A percentile compares a stretch with the other conserved stretches of the same genome.
These are phyloP conservation scores for Auricularia heimuer DNA, from an alignment of 768 basidiomycete genomes.

Conservation along the genomic window DNA sequence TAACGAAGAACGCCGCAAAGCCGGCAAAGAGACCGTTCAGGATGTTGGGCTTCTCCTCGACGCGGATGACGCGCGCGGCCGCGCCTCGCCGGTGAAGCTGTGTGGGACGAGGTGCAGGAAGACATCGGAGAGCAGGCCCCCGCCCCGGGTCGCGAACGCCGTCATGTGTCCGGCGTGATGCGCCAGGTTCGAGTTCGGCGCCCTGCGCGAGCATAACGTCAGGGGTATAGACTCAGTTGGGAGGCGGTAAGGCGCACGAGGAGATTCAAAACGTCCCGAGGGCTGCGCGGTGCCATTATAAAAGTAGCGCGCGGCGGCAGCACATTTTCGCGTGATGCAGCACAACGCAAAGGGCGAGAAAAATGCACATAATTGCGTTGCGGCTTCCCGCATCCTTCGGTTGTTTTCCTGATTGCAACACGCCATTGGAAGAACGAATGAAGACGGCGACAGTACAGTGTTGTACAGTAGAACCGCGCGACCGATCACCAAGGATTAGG, in stretches of 20 bases:
- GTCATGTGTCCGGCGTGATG: slow-evolving; percentile 94
- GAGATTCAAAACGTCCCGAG: slow-evolving; percentile 94
- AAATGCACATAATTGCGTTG: no score
- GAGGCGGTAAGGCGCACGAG: slow-evolving; percentile 51
- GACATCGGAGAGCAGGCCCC: slow-evolving; percentile 85
- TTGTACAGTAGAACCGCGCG: no score
- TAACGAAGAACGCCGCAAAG: slow-evolving; percentile 84
- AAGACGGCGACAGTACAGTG: no score
- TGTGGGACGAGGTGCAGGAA: slow-evolving; percentile 89
- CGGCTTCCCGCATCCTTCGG: no score
- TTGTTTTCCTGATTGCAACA: no score
- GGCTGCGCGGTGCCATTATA: background rate
- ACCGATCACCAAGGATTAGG: no score
- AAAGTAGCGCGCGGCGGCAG: no score
- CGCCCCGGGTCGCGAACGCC: slow-evolving; percentile 89
- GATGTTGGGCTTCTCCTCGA: slow-evolving; percentile 87
- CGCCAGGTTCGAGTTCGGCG: slow-evolving; percentile 88
- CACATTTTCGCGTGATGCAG: no score
- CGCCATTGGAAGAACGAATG: no score
- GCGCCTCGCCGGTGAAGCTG: slow-evolving; percentile 82
- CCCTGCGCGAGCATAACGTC: slow-evolving; percentile 32
- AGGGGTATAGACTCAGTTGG: slow-evolving; percentile 10
- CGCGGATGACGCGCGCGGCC: no score
- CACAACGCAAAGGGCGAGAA: no score
- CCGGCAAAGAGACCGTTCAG: slow-evolving; percentile 82